phyloP scores from a whole-genome alignment of 768 basidiomycete genomes.

The Serendipita sp. region DNA sequence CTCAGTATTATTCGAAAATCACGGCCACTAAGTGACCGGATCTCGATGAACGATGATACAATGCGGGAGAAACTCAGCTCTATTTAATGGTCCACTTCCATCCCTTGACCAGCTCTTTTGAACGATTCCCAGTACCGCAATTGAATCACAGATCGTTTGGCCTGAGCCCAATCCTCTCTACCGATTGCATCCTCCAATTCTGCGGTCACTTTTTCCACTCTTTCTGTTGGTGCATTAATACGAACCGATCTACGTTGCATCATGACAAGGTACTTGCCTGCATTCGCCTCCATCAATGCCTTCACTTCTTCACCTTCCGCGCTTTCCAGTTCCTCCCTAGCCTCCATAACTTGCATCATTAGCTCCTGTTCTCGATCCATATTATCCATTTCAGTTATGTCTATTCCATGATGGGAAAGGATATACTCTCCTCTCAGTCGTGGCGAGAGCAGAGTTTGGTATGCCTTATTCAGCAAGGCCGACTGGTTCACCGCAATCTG shows the following conservation, averaged over 20 bases:
- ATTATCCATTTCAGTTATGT: constrained; percentile 51
- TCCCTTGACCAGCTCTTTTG: constrained; percentile 29
- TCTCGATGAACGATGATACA: no score
- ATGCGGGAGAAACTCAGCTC: no score
- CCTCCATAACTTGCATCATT: constrained; percentile 63
- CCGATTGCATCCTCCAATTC: constrained; percentile 30
- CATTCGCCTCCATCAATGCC: constrained; percentile 35
- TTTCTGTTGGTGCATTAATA: constrained; percentile 24
- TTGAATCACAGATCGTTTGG: constrained; percentile 43
- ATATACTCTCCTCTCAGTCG: constrained; percentile 69
- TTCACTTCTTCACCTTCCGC: constrained; percentile 35
- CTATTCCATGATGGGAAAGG: constrained; percentile 40
- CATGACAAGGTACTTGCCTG: constrained; percentile 25
- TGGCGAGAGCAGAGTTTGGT: constrained; percentile 57
- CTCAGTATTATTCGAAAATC: no score
- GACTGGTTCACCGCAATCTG: constrained; percentile 50
- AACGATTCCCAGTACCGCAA: constrained; percentile 61
- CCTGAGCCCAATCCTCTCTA: constrained; percentile 34
- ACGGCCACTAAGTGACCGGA: no score
- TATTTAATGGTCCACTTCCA: neutral
- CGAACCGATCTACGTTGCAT: neutral
- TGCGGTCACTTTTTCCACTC: constrained; percentile 29
- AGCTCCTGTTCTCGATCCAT: constrained; percentile 48
- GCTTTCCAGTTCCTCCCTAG: constrained; percentile 58
- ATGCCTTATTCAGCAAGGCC: constrained; percentile 66